Evolutionary conservation across 495 filamentous ascomycete genomes (phyloP), one percentile per base, ranked within the genome.

Genomic region (Annulohypoxylon maeteangense): DNA sequence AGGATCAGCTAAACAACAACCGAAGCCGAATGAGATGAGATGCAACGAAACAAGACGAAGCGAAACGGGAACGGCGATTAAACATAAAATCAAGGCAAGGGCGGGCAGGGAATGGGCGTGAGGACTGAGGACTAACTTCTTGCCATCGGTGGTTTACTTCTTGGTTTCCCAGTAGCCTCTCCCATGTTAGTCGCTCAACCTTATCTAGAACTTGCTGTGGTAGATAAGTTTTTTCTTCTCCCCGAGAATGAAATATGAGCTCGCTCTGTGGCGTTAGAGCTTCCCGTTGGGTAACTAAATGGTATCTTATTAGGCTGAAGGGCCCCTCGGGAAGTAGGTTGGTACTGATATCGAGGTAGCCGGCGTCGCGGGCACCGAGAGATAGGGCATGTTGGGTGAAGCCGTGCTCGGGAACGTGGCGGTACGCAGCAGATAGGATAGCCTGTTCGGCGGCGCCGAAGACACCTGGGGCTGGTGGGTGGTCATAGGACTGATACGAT

Each of bases 291-390:
- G 83, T 90, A 6, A 90, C 86, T 0, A 98, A 87, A 80, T 95
- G 92, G 75, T 91, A 98, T 4, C 87, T 87, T 56, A 98, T 89
- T 14, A 99, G 84, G 60, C 91, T 89, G 80, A 97, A 97, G 59
- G 88, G 87, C 12, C 90, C 93, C 27, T 88, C 83, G 25, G 94
- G 90, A 57, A 99, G 87, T 1, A 98, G 78, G 73, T 94, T 95
- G 38, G 90, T 86, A 16, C 91, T 93, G 70, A 93, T 91, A 75
- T 95, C 92, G 45, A 93, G 90, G 80, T 94, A 97, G 51, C 93
- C 92, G 27, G 87, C 88, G 72, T 95, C 92, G 72, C 90, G 89
- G 42, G 92, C 91, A 73, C 94, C 95, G 38, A 91, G 85, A 44
- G 87, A 86, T 7, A 99, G 86, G 2, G 94, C 82, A 7, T 86